Evolutionary conservation across 176 grass and related monocot genomes (phyloP).

Genomic region (Neostapfia colusana): DNA sequence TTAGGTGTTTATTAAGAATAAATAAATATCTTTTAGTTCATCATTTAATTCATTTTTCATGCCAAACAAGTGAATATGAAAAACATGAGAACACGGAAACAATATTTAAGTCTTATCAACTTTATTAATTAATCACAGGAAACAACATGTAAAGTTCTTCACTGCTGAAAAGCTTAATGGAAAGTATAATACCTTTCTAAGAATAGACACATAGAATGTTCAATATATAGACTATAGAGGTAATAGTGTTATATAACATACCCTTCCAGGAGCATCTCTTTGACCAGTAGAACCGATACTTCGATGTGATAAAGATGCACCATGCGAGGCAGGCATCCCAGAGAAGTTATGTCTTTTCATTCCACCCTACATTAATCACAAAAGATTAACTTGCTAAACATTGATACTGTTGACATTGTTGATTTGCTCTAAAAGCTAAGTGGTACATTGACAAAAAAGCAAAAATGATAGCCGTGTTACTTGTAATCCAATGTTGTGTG

Average conservation of each 20-base stretch:
- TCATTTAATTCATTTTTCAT: slow-evolving; percentile 15
- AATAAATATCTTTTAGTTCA: background rate
- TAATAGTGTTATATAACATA: slow-evolving; percentile 43
- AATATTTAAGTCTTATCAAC: background rate
- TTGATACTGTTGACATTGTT: background rate
- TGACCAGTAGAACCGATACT: slow-evolving; percentile 95
- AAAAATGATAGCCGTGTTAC: background rate
- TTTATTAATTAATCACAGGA: slow-evolving; percentile 22
- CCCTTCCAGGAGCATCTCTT: slow-evolving; percentile 95
- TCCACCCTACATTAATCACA: slow-evolving; percentile 70
- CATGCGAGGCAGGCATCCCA: slow-evolving; percentile 89
- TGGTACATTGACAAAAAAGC: background rate
- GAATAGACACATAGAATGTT: slow-evolving; percentile 23
- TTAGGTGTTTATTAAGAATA: background rate
- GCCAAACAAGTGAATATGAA: background rate
- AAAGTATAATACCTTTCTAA: slow-evolving; percentile 24
- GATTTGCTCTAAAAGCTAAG: slow-evolving; percentile 24
- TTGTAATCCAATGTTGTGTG: slow-evolving; percentile 2
- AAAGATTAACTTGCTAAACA: background rate
- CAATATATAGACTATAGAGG: slow-evolving; percentile 29
- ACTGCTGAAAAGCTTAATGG: slow-evolving; percentile 11
- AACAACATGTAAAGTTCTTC: slow-evolving; percentile 2
- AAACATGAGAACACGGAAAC: background rate
- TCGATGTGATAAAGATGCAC: slow-evolving; percentile 92
- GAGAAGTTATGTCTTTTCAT: slow-evolving; percentile 81